Evolutionary conservation across 352 stramenopile species (phyloP).

Genomic region (Phytophthora sansomeana): DNA sequence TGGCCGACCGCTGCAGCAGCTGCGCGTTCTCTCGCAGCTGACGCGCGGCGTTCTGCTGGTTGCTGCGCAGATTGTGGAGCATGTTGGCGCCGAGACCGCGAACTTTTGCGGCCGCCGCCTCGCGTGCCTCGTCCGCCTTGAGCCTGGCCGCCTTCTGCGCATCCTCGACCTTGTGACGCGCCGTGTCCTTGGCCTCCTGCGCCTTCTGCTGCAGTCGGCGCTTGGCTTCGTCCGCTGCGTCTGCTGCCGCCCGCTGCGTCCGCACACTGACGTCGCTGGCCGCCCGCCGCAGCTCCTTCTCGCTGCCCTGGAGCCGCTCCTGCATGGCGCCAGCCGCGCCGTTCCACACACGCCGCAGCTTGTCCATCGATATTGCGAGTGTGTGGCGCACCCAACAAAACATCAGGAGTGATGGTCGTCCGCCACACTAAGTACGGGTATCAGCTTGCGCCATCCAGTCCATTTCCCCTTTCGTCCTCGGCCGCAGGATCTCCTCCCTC

Average conservation of each 20-base stretch:
- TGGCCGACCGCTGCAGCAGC: constrained; percentile 45
- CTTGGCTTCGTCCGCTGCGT: constrained; percentile 24
- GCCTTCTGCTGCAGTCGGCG: constrained; percentile 20
- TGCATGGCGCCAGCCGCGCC: constrained; percentile 34
- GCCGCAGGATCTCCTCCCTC: constrained; percentile 16
- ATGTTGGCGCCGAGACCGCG: constrained; percentile 39
- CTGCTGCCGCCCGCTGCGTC: constrained; percentile 5
- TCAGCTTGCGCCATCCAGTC: constrained; percentile 39
- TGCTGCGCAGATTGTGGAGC: constrained; percentile 57
- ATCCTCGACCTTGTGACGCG: constrained; percentile 17
- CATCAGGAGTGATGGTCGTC: constrained; percentile 22
- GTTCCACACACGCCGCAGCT: constrained; percentile 30
- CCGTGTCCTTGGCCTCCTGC: constrained; percentile 17
- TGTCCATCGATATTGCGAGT: constrained; percentile 29
- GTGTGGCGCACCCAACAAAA: constrained; percentile 23
- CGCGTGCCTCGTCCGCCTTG: constrained; percentile 35
- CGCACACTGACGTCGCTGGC: constrained; percentile 20
- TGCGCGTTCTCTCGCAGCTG: constrained; percentile 54
- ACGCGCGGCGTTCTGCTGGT: constrained; percentile 47
- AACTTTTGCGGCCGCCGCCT: constrained; percentile 33
- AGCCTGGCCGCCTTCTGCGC: constrained; percentile 18
- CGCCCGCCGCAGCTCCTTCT: constrained; percentile 24
- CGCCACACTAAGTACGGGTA: constrained; percentile 30
- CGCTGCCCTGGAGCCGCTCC: constrained; percentile 32
- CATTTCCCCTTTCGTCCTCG: constrained; percentile 30